Percentiles rank a stretch among this genome's conserved stretches.
Evolutionary conservation across 2,329 filamentous ascomycete genomes (phyloP).

Genomic region (Arthrobotrys pseudoclavata): DNA sequence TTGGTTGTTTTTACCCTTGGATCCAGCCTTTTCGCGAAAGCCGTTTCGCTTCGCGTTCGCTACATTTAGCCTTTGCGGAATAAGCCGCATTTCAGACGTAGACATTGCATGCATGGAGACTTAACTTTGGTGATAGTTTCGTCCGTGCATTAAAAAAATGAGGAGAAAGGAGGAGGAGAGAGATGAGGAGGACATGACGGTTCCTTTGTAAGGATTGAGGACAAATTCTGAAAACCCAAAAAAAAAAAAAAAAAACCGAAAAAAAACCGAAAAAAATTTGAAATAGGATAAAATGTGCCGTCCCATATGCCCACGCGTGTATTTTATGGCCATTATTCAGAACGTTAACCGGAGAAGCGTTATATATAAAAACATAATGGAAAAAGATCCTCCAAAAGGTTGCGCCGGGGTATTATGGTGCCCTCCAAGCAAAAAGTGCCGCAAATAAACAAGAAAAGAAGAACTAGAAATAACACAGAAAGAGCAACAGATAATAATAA

Average conservation of each 20-base stretch:
- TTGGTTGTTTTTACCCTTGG: too few species aligned
- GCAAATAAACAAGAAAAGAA: slow-evolving; percentile 8
- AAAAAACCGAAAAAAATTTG: neutral
- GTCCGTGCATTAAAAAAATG: slow-evolving; percentile 4
- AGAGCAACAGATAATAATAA: slow-evolving; percentile 6
- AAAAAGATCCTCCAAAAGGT: slow-evolving; percentile 35
- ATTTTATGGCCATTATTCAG: slow-evolving; percentile 12
- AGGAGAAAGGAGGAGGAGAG: neutral
- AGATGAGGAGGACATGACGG: neutral
- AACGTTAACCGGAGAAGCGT: slow-evolving; percentile 2
- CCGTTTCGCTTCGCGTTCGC: slow-evolving; percentile 5
- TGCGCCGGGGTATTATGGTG: slow-evolving; percentile 60
- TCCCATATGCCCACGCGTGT: slow-evolving; percentile 19
- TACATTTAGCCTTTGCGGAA: slow-evolving; percentile 6
- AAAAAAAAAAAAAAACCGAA: neutral
- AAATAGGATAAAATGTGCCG: neutral
- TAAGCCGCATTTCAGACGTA: slow-evolving; percentile 17
- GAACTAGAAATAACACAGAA: slow-evolving; percentile 15
- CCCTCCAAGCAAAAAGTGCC: slow-evolving; percentile 48
- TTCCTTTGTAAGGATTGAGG: neutral
- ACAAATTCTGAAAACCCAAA: neutral
- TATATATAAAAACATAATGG: slow-evolving; percentile 5
- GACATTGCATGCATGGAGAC: slow-evolving; percentile 1
- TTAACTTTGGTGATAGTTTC: neutral
- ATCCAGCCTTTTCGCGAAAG: too few species aligned